Base-by-base conservation (phyloP, 1,284 basidiomycete species). In the Rhodotorula sp. region DNA sequence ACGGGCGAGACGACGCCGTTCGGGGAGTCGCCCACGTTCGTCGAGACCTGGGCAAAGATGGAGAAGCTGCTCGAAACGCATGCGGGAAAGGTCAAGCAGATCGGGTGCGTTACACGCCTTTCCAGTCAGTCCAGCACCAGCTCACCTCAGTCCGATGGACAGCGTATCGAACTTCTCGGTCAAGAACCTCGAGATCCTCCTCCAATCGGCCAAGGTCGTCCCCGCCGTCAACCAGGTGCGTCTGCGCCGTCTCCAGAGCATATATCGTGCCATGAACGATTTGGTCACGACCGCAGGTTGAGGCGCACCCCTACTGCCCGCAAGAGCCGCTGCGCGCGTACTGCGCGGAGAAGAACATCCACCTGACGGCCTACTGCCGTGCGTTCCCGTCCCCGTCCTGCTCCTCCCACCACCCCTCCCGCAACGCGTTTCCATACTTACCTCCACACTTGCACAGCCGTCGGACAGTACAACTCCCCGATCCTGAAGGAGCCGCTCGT, bases 351-450 rank as follows among this genome's bases (percentile, higher is more conserved):
- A 88, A 91, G 80, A 85, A 84, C 41, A 93, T 94, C 77, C 82
- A 88, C 44, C 83, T 90, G 1, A 86, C 92, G 80, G 91, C 91
- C 1, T 94, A 92, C 82, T 91, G 89, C 91, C 92, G 22, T 86
- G 92, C 39, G 91, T 91, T 13, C 37, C 10, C 90, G 89, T 27
- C 86, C 87, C 8, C 85, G 88, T 3, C 89, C n/a, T 41, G 19
- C 90, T 3, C 82, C 93, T 79, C 81, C 90, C 13, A n/a, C 9
- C 5, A 9, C 1, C 13, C 27, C 13, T 8, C 1, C 22, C 27
- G 19, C 34, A 22, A 22, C 9, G 1, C 54, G 3, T 27, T 32
- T 48, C 44, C 1, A 5, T 9, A 48, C 48, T n/a, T 50, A 19
- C 48, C 27, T 3, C 13, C 34, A n/a, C 29, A 5, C 25, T 21